Percentiles rank a stretch among this genome's conserved stretches.
Evolutionary conservation across 2,329 filamentous ascomycete genomes (phyloP).

Genomic region (Helotiales sp.): DNA sequence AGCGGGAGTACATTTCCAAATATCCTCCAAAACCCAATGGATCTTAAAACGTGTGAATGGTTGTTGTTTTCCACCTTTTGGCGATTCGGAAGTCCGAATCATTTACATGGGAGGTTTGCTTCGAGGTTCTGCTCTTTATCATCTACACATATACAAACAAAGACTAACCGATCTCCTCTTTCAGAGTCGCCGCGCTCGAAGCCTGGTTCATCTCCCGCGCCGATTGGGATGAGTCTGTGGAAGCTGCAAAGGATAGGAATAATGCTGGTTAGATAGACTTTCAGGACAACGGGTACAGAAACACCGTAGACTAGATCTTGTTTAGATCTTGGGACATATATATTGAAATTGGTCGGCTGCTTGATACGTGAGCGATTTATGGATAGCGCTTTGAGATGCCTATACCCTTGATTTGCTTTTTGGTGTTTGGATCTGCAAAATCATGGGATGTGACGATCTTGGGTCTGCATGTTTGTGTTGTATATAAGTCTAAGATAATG

Average conservation of each 20-base stretch:
- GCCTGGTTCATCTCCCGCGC: conserved; percentile 54
- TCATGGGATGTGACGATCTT: background rate
- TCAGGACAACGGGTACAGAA: background rate
- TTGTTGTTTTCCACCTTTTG: too few relatives aligned
- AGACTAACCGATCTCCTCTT: too few relatives aligned
- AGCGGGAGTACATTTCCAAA: too few relatives aligned
- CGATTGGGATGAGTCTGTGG: conserved; percentile 61
- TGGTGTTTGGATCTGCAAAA: background rate
- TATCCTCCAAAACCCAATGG: too few relatives aligned
- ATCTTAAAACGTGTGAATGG: too few relatives aligned
- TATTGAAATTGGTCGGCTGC: background rate
- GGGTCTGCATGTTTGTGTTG: background rate
- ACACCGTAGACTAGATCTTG: background rate
- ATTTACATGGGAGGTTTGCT: too few relatives aligned
- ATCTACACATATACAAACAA: too few relatives aligned
- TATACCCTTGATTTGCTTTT: background rate
- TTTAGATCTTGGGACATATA: background rate
- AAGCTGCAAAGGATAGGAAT: conserved; percentile 60
- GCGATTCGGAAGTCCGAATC: too few relatives aligned
- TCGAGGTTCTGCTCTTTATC: too few relatives aligned
- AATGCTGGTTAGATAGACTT: conserved; percentile 33
- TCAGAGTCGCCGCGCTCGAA: conserved; percentile 57
- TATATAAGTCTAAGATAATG: too few relatives aligned
- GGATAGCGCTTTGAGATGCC: background rate
- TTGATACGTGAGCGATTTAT: background rate